These are phyloP conservation scores for Hyaloscypha hepaticicola DNA, from an alignment of 495 filamentous ascomycete species.

Conservation along the genomic window DNA sequence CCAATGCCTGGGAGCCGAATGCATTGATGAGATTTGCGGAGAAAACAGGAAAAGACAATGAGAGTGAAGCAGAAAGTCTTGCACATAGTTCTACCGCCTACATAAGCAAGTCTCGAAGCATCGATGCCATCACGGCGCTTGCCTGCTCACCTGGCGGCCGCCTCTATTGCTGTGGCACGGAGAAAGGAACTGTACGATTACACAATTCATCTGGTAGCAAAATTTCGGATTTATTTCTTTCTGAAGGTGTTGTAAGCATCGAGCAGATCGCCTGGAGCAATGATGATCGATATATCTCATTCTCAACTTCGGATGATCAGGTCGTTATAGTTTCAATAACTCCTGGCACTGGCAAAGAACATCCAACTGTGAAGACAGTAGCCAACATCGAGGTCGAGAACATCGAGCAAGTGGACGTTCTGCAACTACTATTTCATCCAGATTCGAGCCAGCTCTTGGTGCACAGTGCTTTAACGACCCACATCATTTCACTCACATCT, in stretches of 20 bases:
- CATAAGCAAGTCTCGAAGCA: not conserved
- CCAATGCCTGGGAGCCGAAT: conserved; percentile 1
- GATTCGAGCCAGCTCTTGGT: not conserved
- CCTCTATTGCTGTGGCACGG: not conserved
- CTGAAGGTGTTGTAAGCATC: not conserved
- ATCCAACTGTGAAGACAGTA: not conserved
- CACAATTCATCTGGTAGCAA: not conserved
- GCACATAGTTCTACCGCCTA: not conserved
- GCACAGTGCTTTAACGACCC: not conserved
- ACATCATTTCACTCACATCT: not conserved
- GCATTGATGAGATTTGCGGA: not conserved
- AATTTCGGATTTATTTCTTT: not conserved
- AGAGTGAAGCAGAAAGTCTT: not conserved
- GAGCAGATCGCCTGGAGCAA: not conserved
- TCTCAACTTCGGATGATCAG: not conserved
- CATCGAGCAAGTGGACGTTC: not conserved
- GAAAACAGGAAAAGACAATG: not conserved
- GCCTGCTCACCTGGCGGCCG: not conserved
- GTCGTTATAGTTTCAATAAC: not conserved
- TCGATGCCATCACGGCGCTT: not conserved
- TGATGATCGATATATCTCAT: not conserved
- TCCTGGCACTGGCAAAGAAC: not conserved
- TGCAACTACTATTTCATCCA: not conserved
- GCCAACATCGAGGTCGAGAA: not conserved
- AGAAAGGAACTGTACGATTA: not conserved